Base-by-base conservation (phyloP, 768 basidiomycete species). In the Suillus fuscotomentosus region DNA sequence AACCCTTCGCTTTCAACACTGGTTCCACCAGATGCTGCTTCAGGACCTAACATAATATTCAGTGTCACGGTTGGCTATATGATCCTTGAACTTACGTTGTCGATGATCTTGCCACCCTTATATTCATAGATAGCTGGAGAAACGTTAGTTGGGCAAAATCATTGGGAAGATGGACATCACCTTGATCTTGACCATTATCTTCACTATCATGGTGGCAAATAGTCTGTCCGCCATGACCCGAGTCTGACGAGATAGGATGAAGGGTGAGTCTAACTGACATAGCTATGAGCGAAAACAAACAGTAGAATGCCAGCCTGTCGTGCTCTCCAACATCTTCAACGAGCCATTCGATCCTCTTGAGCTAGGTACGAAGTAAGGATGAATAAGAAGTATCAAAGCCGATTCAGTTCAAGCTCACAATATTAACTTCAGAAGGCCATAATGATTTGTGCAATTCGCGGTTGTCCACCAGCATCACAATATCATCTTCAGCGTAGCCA, bases 301-400 rank as follows among this genome's bases (percentile, higher is more conserved):
- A 88, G 48, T 86, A 85, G 67, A 88, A 85, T 61, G 86, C 80
- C 66, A 84, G 83, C 3, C 73, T 79, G 60, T 85, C 84, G 0
- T 81, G 80, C 1, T 80, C 73, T 17, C 74, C 68, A 5, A 82
- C 79, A 41, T 77, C 80, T 4, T 70, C 65, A 0, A 83, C 82
- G 7, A 88, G 71, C 7, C 72, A 72, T 5, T 76, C 66, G 36
- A 87, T 83, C 45, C 81, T 78, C 4, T 64, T 69, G 14, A 84
- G 60, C 84, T 85, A 63, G 41, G 20, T 50, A 14, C 41, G 31
- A 41, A 24, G 20, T 50, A 1, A 10, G 36, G 43, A 39, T 24
- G 34, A 2, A 54, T 47, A 22, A 22, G 43, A 45, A 51, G 22
- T 24, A 4, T 34, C 2, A 1, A 8, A 42, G 13, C 8, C 1